Conservation (phyloP, 2,329 filamentous ascomycete genomes). For the Dryadomyces quercivorus region DNA sequence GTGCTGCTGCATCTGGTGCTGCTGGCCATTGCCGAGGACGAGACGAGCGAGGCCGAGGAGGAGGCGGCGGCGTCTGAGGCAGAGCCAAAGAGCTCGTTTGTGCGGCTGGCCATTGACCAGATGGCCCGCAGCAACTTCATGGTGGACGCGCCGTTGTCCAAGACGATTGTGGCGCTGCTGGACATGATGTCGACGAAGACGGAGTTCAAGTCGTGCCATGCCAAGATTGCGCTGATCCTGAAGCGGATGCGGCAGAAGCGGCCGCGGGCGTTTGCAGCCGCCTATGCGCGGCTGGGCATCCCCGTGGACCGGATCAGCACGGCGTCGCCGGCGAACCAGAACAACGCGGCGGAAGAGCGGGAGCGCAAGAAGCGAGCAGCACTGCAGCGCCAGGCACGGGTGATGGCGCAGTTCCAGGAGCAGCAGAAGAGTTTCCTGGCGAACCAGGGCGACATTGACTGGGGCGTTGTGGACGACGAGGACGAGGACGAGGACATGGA, state of each 20-base stretch:
- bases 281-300: slow-evolving; percentile 51
- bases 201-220: slow-evolving; percentile 69
- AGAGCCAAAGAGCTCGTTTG: slow-evolving; percentile 45
- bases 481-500: slow-evolving; percentile 31
- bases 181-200: slow-evolving; percentile 52
- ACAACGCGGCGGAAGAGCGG: slow-evolving; percentile 50
- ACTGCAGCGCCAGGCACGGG: slow-evolving; percentile 74
- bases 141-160: slow-evolving; percentile 36
- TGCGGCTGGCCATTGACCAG: slow-evolving; percentile 55
- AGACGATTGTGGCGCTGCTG: slow-evolving; percentile 53
- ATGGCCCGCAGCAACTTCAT: slow-evolving; percentile 46
- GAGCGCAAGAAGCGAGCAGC: slow-evolving; percentile 86
- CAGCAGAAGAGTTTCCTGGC: slow-evolving; percentile 93
- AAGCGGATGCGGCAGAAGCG: slow-evolving; percentile 76
- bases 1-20: slow-evolving; percentile 80
- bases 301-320: slow-evolving; percentile 70
- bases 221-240: slow-evolving; percentile 74
- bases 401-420: slow-evolving; percentile 97
- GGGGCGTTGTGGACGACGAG: slow-evolving; percentile 76
- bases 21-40: slow-evolving; percentile 76
- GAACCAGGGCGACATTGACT: slow-evolving; percentile 76
- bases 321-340: slow-evolving; percentile 60
- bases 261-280: slow-evolving; percentile 58
- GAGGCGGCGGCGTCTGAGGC: too few relatives aligned
- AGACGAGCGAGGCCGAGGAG: slow-evolving; percentile 33